These are phyloP conservation scores for Prasinococcaceae sp. DNA, from an alignment of 139 green algal genomes.

Conservation along the genomic window DNA sequence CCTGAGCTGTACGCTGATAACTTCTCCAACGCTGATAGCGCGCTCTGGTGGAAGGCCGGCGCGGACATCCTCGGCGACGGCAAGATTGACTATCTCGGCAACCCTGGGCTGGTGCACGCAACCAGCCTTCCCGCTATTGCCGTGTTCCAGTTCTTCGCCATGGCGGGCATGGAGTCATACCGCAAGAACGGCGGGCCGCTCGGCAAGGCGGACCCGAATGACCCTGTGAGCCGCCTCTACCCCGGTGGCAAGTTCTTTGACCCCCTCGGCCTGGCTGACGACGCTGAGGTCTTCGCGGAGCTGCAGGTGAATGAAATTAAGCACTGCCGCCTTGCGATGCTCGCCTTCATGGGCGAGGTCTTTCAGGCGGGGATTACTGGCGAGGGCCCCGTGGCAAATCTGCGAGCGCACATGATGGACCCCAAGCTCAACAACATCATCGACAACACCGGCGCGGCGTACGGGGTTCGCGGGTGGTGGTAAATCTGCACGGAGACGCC, in stretches of 20 bases:
- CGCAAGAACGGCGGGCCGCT: conserved; percentile 4
- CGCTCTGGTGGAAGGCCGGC: conserved; percentile 8
- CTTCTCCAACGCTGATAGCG: neutral
- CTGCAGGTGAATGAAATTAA: conserved; percentile 95
- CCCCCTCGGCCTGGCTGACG: conserved; percentile 87
- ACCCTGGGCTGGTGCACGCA: conserved; percentile 5
- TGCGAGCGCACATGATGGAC: neutral
- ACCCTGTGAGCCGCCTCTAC: conserved; percentile 16
- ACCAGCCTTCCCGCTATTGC: neutral
- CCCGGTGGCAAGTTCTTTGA: conserved; percentile 42
- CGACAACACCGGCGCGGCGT: too few species aligned
- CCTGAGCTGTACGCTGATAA: too few species aligned
- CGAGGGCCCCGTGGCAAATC: conserved; percentile 14
- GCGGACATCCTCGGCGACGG: neutral
- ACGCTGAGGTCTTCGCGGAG: conserved; percentile 65
- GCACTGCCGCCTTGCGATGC: conserved; percentile 89
- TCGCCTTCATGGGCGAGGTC: conserved; percentile 82
- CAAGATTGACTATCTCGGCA: neutral
- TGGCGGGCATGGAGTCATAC: conserved; percentile 18
- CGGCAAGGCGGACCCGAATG: neutral
- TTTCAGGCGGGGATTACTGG: conserved; percentile 25
- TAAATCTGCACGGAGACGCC: too few species aligned
- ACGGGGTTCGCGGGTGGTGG: too few species aligned
- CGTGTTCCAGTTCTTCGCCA: conserved; percentile 11
- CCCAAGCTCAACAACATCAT: neutral